Conservation (phyloP, 164 flowering plant genomes). For the Magnolia changhungtana region DNA sequence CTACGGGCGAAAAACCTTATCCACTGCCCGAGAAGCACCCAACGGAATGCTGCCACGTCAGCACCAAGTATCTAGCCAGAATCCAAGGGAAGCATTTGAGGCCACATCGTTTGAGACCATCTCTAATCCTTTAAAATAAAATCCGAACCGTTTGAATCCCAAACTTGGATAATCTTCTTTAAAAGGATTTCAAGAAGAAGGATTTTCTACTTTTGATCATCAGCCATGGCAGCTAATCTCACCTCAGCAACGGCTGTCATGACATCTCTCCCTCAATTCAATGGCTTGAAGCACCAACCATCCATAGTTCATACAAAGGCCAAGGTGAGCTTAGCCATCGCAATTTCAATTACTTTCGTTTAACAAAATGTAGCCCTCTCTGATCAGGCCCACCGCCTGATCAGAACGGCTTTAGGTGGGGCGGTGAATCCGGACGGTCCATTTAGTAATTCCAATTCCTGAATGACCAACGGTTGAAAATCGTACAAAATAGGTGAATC, state of each 20-base stretch:
- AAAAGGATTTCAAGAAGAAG: not conserved
- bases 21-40: conserved; percentile 4
- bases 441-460: too few relatives aligned
- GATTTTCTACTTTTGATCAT: not conserved
- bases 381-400: too few relatives aligned
- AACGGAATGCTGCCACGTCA: conserved; percentile 35
- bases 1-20: not conserved
- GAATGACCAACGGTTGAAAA: too few relatives aligned
- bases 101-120: conserved; percentile 36
- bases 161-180: not conserved
- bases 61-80: conserved; percentile 34
- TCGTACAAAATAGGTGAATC: too few relatives aligned
- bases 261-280: conserved; percentile 71
- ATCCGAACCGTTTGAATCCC: not conserved
- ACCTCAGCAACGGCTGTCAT: conserved; percentile 33
- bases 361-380: not conserved
- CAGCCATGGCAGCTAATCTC: conserved; percentile 26
- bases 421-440: too few relatives aligned
- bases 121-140: conserved; percentile 1
- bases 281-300: conserved; percentile 51
- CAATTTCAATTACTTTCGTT: not conserved
- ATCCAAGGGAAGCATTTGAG: conserved; percentile 34
- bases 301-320: conserved; percentile 32
- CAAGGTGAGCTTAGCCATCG: conserved; percentile 38
- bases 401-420: not conserved